phyloP scores from a whole-genome alignment of 2,329 filamentous ascomycete genomes.

The Lasiodiplodia citricola region DNA sequence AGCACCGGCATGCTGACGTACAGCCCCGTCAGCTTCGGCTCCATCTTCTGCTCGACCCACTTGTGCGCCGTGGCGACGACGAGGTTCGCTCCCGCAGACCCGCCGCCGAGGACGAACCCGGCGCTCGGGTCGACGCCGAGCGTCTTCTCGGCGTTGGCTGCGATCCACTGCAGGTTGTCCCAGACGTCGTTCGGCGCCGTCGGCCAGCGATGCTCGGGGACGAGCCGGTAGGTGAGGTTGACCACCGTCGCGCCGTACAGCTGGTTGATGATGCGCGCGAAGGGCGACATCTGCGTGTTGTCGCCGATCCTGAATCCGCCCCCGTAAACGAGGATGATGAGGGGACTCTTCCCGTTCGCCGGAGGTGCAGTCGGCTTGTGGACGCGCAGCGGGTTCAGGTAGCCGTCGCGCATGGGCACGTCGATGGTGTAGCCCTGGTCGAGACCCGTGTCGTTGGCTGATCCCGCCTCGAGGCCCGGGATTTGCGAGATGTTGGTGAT shows the following conservation, averaged over 20 bases:
- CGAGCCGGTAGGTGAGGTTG: constrained; percentile 1
- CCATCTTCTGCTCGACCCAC: neutral
- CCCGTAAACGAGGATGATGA: neutral
- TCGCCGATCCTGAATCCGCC: neutral
- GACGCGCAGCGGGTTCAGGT: neutral
- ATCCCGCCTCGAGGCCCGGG: neutral
- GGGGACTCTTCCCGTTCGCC: neutral
- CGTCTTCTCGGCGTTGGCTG: neutral
- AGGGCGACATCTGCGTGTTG: neutral
- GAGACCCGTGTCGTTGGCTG: neutral
- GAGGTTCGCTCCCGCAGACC: neutral
- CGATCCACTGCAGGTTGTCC: constrained; percentile 39
- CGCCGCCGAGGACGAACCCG: constrained; percentile 10
- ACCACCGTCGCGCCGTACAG: constrained; percentile 10
- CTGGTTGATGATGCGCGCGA: neutral
- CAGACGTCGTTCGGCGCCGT: constrained; percentile 2
- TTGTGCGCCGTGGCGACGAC: constrained; percentile 5
- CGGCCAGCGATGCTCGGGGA: neutral
- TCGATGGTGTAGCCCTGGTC: neutral
- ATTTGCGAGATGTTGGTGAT: neutral
- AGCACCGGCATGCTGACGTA: neutral
- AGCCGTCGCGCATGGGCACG: constrained; percentile 15
- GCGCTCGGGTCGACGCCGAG: constrained; percentile 2
- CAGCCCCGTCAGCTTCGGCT: neutral
- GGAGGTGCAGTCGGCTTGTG: neutral